Base-by-base conservation (phyloP, 176 grass and related monocot genomes). In the Chrysopogon serrulatus region DNA sequence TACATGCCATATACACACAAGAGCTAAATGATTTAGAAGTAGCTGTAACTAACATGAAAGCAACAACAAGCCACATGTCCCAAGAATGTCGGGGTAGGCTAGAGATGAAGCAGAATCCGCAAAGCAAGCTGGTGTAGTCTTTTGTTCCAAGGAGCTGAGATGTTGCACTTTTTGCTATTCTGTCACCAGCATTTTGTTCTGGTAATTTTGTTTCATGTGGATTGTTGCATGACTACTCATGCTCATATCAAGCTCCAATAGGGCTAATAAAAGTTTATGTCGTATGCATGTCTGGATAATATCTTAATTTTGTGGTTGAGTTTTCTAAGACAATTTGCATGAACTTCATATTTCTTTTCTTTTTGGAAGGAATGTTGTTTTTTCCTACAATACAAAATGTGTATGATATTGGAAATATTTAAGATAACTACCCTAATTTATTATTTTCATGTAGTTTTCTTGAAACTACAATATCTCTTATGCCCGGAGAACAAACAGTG, bases 371-470 rank as follows among this genome's bases (percentile, higher is more conserved):
- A 30, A 41, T 19, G 3, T 35, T 60, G n/a, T n/a, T n/a, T n/a
- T n/a, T n/a, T n/a, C n/a, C n/a, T n/a, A n/a, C n/a, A n/a, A n/a
- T 77, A 48, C 30, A 6, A 65, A n/a, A 35, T 67, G 4, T 54
- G 21, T 51, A 47, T 72, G 72, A 77, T 23, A 30, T 83, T 67
- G 62, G 60, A 67, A 62, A 37, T 47, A 57, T 39, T 0, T 6
- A 85, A 85, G 48, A 23, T 66, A 27, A 53, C 30, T 23, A 14
- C 57, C 51, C 14, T 57, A 48, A 59, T 75, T 4, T 59, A 28
- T 80, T 71, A n/a, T 74, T 51, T 56, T 77, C 42, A 43, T 37
- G n/a, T 65, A 68, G 23, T 64, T 90, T 75, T 81, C 35, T 65
- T 78, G 28, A 71, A 85, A 65, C 34, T 56, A 28, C 70, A 26